A percentile compares a stretch with the other conserved stretches of the same genome.
Evolutionary conservation across 2,329 filamentous ascomycete species (phyloP).

Genomic region (Trichoderma atroviride): DNA sequence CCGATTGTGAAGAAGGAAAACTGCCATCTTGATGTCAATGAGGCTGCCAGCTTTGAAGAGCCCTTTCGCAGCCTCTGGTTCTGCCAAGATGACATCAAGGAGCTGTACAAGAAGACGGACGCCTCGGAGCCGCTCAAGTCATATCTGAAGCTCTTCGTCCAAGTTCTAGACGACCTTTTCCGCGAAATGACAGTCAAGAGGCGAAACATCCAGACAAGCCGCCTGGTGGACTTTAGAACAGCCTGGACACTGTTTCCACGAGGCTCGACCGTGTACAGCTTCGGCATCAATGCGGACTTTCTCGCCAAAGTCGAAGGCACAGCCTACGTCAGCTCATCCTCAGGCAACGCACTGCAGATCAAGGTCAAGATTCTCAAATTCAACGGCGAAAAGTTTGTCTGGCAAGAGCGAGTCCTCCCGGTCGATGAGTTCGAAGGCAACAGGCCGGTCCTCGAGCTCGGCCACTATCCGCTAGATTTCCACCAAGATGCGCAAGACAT

Average conservation of each 20-base stretch:
- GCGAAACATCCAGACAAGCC: constrained; percentile 40
- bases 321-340: constrained; percentile 33
- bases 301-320: constrained; percentile 45
- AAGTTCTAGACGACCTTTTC: constrained; percentile 49
- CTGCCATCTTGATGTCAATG: constrained; percentile 42
- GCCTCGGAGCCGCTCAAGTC: constrained; percentile 38
- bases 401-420: constrained; percentile 40
- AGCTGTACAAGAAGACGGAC: constrained; percentile 36
- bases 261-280: constrained; percentile 44
- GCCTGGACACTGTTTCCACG: constrained; percentile 51
- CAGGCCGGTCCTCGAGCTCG: constrained; percentile 45
- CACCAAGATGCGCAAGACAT: constrained; percentile 38
- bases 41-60: constrained; percentile 41
- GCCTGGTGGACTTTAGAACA: constrained; percentile 46
- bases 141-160: constrained; percentile 46
- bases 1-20: constrained; percentile 48
- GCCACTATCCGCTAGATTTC: constrained; percentile 43
- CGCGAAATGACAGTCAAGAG: constrained; percentile 43
- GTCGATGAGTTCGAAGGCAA: constrained; percentile 45
- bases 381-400: constrained; percentile 46
- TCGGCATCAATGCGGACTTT: constrained; percentile 45
- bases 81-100: constrained; percentile 46
- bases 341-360: constrained; percentile 33
- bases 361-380: constrained; percentile 43
- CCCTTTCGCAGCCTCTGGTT: constrained; percentile 51